Conservation (phyloP, 805 yeast genomes). For the Teunomyces kruisii region DNA sequence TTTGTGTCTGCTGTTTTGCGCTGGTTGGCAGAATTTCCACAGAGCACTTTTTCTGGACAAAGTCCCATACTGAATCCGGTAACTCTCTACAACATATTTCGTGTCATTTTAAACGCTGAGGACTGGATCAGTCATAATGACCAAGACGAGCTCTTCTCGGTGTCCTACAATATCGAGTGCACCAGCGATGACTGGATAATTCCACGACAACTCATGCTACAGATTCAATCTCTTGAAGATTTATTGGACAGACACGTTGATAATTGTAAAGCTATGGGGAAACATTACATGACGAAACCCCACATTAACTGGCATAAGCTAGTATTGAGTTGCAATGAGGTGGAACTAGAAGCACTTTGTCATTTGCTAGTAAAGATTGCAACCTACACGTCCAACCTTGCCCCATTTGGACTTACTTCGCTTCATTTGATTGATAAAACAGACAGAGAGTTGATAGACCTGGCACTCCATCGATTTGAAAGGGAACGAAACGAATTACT, state of each 20-base stretch:
- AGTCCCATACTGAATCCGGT: slow-evolving; percentile 15
- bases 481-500: neutral
- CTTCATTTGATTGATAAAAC: slow-evolving; percentile 16
- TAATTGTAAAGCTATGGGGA: neutral
- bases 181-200: neutral
- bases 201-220: slow-evolving; percentile 5
- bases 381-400: slow-evolving; percentile 18
- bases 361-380: slow-evolving; percentile 19
- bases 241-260: slow-evolving; percentile 3
- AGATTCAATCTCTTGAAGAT: slow-evolving; percentile 5
- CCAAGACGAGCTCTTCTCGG: neutral
- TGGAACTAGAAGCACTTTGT: slow-evolving; percentile 16
- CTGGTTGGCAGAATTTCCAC: slow-evolving; percentile 25
- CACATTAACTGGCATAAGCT: slow-evolving; percentile 13
- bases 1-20: slow-evolving; percentile 16
- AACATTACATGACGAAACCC: neutral
- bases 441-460: slow-evolving; percentile 7
- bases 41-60: slow-evolving; percentile 13
- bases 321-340: slow-evolving; percentile 13
- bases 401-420: slow-evolving; percentile 18
- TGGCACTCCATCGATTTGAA: neutral
- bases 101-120: slow-evolving; percentile 15
- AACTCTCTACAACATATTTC: slow-evolving; percentile 13
- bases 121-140: slow-evolving; percentile 12
- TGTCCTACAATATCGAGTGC: neutral